Base-by-base conservation (phyloP, 2,329 filamentous ascomycete species). In the Pseudophaeomoniella oleicola region DNA sequence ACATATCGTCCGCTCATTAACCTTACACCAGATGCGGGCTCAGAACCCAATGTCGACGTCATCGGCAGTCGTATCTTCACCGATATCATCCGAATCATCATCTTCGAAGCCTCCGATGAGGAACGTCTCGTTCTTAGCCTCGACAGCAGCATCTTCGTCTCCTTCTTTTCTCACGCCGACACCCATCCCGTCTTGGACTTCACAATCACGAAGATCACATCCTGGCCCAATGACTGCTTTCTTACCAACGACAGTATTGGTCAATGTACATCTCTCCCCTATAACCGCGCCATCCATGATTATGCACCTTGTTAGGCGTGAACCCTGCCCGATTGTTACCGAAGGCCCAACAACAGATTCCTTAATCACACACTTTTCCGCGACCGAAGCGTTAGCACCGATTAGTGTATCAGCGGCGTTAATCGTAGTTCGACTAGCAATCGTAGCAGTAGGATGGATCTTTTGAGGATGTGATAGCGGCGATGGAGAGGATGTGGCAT, bases 251-350 rank as follows among this genome's bases (percentile, higher is more conserved):
- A 96, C 82, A 51, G 87, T 94, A 15, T 83, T 82, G 1, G 82
- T 90, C 36, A 96, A 64, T 55, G 85, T 85, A 51, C 80, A 87
- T 31, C 81, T 79, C 49, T 84, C 81, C 11, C 84, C 87, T 10
- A 98, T 71, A 5, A 83, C 77, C 1, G 83, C 87, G 3, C 84
- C 84, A 42, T 96, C 88, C 85, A 96, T 94, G 14, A 96, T 63
- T 34, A 96, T 59, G 57, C 88, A 96, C 44, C 87, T 74, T n/a
- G 76, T 78, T 32, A 98, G 61, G 45, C 87, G 82, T 18, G 81
- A 85, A n/a, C 86, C 85, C 46, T 80, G 77, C 43, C 78, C 77
- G 44, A 98, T 88, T 49, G 82, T 79, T 55, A 85, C 93, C 48
- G 84, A 85, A 3, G 83, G 75, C 2, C 90, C 90, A 30, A 98